Percentiles rank a stretch among this genome's conserved stretches.
phyloP scores from a whole-genome alignment of 257 asterid genomes.

The Catharanthus roseus region DNA sequence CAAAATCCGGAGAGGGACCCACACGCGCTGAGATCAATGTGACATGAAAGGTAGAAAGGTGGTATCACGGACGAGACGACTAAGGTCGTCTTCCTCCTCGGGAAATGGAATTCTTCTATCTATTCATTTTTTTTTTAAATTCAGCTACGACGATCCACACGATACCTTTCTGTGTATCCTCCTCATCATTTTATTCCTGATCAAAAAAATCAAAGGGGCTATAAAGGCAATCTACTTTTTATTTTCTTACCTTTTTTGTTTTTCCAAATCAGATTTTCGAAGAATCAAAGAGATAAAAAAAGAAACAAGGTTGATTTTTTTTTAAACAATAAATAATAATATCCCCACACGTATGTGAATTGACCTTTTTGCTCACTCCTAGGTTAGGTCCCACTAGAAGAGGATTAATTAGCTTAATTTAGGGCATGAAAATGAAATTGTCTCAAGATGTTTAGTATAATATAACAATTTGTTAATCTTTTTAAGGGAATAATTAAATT shows the following conservation, averaged over 20 bases:
- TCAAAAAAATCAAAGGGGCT: slow-evolving; percentile 35
- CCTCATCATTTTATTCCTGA: slow-evolving; percentile 46
- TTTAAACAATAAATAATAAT: neutral
- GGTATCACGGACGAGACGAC: slow-evolving; percentile 25
- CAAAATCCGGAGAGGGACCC: neutral
- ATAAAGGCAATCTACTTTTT: slow-evolving; percentile 59
- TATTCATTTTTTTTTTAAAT: neutral
- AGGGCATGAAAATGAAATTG: neutral
- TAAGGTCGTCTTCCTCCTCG: slow-evolving; percentile 29
- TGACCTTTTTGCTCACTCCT: slow-evolving; percentile 26
- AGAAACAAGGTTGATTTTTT: neutral
- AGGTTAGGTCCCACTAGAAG: slow-evolving; percentile 24
- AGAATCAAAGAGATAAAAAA: neutral
- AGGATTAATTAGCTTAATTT: neutral
- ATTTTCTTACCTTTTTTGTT: slow-evolving; percentile 11
- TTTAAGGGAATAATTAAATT: too few relatives aligned
- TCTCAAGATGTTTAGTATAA: neutral
- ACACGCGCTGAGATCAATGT: slow-evolving; percentile 4
- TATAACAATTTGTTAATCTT: too few relatives aligned
- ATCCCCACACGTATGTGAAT: slow-evolving; percentile 35
- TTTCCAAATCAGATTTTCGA: slow-evolving; percentile 20
- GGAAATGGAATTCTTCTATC: slow-evolving; percentile 44
- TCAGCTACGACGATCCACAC: neutral
- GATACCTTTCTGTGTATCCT: too few relatives aligned
- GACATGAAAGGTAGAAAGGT: neutral